Percentiles rank a stretch among this genome's conserved stretches.
These are phyloP conservation scores for Cyclotella choctawhatcheeana DNA, from an alignment of 108 stramenopile species.

Conservation along the genomic window DNA sequence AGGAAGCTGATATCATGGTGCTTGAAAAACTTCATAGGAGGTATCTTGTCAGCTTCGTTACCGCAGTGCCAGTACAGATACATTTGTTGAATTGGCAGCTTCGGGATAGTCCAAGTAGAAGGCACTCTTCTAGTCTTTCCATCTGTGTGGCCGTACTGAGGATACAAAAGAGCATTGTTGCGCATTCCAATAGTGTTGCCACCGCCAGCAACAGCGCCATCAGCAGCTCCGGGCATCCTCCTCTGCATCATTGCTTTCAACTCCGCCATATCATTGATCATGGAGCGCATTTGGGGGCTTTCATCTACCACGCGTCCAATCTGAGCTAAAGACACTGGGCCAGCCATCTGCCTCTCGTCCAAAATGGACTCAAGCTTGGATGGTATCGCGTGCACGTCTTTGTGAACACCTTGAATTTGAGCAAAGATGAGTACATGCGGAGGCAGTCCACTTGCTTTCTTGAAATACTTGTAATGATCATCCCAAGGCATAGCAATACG, in stretches of 20 bases:
- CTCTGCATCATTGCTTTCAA: not conserved
- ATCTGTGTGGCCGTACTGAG: slow-evolving; percentile 2
- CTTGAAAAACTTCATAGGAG: slow-evolving; percentile 1
- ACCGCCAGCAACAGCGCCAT: not conserved
- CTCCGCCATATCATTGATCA: not conserved
- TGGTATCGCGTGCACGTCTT: not conserved
- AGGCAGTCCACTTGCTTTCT: slow-evolving; percentile 2
- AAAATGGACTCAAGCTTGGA: not conserved
- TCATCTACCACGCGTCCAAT: not conserved
- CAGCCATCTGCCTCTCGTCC: not conserved
- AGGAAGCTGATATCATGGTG: not conserved
- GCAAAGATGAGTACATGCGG: slow-evolving; percentile 5
- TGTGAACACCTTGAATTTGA: not conserved
- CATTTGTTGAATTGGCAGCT: not conserved
- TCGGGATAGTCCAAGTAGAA: slow-evolving; percentile 6
- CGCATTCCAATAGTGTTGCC: not conserved
- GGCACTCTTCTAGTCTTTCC: slow-evolving; percentile 1
- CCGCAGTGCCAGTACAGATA: slow-evolving; percentile 24
- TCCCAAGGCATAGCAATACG: slow-evolving; percentile 17
- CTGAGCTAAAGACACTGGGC: not conserved
- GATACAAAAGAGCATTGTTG: not conserved
- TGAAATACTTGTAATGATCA: slow-evolving; percentile 2
- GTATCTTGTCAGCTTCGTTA: slow-evolving; percentile 7
- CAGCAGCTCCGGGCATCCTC: not conserved
- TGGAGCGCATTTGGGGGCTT: not conserved